Percentiles rank a stretch among this genome's conserved stretches.
These are phyloP conservation scores for Stereocaulon alpinum DNA, from an alignment of 495 filamentous ascomycete species.

Conservation along the genomic window DNA sequence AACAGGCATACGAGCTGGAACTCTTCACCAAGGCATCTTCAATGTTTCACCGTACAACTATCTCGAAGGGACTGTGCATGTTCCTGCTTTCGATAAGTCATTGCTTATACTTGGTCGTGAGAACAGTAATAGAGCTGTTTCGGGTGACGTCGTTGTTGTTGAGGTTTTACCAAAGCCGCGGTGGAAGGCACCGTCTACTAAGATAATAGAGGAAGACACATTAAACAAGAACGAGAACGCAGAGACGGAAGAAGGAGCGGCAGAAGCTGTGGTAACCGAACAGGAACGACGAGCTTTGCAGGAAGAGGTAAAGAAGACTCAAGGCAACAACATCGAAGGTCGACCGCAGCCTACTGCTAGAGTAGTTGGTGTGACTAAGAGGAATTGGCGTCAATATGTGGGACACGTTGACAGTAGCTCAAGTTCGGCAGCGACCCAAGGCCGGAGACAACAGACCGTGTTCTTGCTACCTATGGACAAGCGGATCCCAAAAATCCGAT, in stretches of 20 bases:
- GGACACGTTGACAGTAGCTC: slow-evolving; percentile 87
- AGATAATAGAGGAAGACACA: slow-evolving; percentile 90
- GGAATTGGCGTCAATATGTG: slow-evolving; percentile 97
- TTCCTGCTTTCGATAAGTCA: slow-evolving; percentile 78
- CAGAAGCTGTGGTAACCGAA: slow-evolving; percentile 66
- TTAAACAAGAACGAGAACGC: slow-evolving; percentile 89
- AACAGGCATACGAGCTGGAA: slow-evolving; percentile 77
- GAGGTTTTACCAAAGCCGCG: slow-evolving; percentile 87
- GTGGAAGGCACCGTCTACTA: slow-evolving; percentile 91
- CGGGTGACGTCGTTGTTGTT: slow-evolving; percentile 84
- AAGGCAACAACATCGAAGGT: slow-evolving; percentile 67
- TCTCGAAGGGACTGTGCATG: slow-evolving; percentile 81
- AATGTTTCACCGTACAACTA: slow-evolving; percentile 98
- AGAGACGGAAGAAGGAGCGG: slow-evolving; percentile 63
- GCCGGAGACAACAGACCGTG: slow-evolving; percentile 77
- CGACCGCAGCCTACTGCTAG: slow-evolving; percentile 81
- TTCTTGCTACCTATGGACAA: slow-evolving; percentile 98
- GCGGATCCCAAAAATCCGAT: slow-evolving; percentile 85
- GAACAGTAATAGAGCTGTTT: slow-evolving; percentile 88
- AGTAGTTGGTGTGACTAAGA: slow-evolving; percentile 84
- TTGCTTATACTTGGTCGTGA: slow-evolving; percentile 86
- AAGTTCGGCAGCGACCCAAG: slow-evolving; percentile 56
- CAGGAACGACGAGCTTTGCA: slow-evolving; percentile 76
- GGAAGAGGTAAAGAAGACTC: slow-evolving; percentile 79
- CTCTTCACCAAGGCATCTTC: slow-evolving; percentile 86